Percentiles rank a stretch among this genome's conserved stretches.
phyloP scores from a whole-genome alignment of 345 rosid species.

The Melaleuca alternifolia region DNA sequence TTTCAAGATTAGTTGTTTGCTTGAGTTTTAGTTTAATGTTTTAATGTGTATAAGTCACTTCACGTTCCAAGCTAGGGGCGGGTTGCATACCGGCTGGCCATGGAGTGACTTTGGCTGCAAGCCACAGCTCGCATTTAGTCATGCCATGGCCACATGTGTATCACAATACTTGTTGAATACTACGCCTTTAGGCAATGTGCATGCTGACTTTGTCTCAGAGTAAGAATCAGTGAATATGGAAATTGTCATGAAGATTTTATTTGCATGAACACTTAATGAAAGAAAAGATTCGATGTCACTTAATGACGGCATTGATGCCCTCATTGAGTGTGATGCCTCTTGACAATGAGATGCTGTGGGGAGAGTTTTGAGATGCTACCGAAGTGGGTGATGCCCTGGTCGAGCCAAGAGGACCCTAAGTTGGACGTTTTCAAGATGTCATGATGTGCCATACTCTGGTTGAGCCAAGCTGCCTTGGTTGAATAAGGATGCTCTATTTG shows the following conservation, averaged over 20 bases:
- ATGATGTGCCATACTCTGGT: too few species aligned
- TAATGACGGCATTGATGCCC: rapidly evolving
- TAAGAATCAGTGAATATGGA: background rate
- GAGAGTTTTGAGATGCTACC: background rate
- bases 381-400: rapidly evolving
- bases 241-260: background rate
- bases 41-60: too few species aligned
- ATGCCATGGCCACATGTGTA: background rate
- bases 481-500: background rate
- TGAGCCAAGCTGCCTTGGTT: too few species aligned
- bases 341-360: rapidly evolving
- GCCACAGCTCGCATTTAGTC: rapidly evolving
- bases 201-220: background rate
- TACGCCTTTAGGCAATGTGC: background rate
- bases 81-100: too few species aligned
- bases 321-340: background rate
- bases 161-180: background rate
- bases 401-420: too few species aligned
- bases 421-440: too few species aligned
- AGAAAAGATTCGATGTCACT: rapidly evolving
- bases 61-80: too few species aligned
- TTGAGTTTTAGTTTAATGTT: too few species aligned
- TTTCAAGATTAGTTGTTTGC: too few species aligned
- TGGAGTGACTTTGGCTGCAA: too few species aligned
- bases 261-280: background rate